phyloP scores from a whole-genome alignment of 2,329 filamentous ascomycete genomes.

The Pseudovirgaria hyperparasitica region DNA sequence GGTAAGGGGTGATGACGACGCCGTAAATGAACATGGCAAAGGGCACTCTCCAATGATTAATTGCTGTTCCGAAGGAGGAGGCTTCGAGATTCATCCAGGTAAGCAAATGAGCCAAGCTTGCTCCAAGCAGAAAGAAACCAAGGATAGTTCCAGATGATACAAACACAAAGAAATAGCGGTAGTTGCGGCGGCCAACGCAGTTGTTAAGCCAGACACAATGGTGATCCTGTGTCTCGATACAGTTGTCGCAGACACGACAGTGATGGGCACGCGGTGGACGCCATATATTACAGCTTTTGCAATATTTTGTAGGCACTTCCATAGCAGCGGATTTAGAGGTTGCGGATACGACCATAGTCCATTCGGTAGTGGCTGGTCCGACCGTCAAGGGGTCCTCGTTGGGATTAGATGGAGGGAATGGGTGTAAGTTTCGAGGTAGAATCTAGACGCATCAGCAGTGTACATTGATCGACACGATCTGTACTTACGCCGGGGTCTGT shows the following conservation, averaged over 20 bases:
- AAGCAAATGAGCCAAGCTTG: conserved; percentile 69
- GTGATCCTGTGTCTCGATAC: conserved; percentile 92
- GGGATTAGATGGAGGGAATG: conserved; percentile 63
- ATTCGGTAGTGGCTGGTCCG: conserved; percentile 80
- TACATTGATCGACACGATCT: background rate
- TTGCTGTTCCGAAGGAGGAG: conserved; percentile 55
- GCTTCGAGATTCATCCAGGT: conserved; percentile 52
- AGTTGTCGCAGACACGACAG: conserved; percentile 93
- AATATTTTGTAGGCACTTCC: conserved; percentile 97
- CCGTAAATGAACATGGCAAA: conserved; percentile 86
- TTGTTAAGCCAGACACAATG: conserved; percentile 99
- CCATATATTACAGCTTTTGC: conserved; percentile 96
- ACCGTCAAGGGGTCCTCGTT: conserved; percentile 70
- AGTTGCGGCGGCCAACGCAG: conserved; percentile 91
- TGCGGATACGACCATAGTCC: conserved; percentile 79
- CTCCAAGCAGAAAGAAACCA: conserved; percentile 60
- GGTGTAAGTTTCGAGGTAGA: conserved; percentile 80
- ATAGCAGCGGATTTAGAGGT: conserved; percentile 69
- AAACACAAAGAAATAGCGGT: conserved; percentile 94
- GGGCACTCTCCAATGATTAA: conserved; percentile 60
- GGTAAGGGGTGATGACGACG: conserved; percentile 63
- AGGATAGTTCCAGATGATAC: conserved; percentile 69
- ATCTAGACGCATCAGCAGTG: conserved; percentile 46
- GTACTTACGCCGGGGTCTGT: conserved; percentile 80
- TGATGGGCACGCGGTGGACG: conserved; percentile 90